Conservation (phyloP, 352 stramenopile genomes). For the Lagenidium giganteum region DNA sequence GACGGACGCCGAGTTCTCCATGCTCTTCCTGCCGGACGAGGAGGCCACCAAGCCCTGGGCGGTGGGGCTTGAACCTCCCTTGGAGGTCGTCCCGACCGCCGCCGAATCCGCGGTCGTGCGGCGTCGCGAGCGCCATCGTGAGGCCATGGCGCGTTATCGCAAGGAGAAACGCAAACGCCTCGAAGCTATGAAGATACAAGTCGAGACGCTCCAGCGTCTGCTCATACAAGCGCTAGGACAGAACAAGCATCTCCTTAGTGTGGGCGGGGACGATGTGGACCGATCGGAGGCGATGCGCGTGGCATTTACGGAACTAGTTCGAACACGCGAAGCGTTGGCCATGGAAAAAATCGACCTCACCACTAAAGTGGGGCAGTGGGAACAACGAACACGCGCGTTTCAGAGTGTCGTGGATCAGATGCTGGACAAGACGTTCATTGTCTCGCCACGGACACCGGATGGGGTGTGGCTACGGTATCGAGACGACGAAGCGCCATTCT, state of each 20-base stretch:
- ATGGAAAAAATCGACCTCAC: constrained; percentile 8
- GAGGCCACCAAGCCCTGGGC: too few relatives aligned
- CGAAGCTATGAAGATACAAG: constrained; percentile 8
- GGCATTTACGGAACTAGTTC: constrained; percentile 14
- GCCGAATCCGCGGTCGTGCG: too few relatives aligned
- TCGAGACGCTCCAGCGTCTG: constrained; percentile 8
- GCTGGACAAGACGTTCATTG: constrained; percentile 14
- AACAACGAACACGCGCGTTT: constrained; percentile 12
- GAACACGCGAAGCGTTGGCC: constrained; percentile 6
- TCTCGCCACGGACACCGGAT: constrained; percentile 12
- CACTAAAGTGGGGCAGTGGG: not conserved
- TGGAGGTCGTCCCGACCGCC: too few relatives aligned
- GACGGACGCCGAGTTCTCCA: too few relatives aligned
- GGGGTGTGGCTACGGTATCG: constrained; percentile 15
- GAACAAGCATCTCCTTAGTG: constrained; percentile 10
- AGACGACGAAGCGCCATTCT: constrained; percentile 17
- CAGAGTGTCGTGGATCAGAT: constrained; percentile 16
- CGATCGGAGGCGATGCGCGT: constrained; percentile 1
- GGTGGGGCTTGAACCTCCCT: too few relatives aligned
- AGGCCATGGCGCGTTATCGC: constrained; percentile 16
- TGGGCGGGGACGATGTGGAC: not conserved
- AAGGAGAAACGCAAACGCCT: constrained; percentile 13
- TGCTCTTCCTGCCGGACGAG: too few relatives aligned
- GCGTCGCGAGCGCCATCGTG: constrained; percentile 8
- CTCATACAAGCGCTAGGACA: constrained; percentile 11